phyloP scores from a whole-genome alignment of 2,329 filamentous ascomycete genomes.

The Teratosphaeria viscida region DNA sequence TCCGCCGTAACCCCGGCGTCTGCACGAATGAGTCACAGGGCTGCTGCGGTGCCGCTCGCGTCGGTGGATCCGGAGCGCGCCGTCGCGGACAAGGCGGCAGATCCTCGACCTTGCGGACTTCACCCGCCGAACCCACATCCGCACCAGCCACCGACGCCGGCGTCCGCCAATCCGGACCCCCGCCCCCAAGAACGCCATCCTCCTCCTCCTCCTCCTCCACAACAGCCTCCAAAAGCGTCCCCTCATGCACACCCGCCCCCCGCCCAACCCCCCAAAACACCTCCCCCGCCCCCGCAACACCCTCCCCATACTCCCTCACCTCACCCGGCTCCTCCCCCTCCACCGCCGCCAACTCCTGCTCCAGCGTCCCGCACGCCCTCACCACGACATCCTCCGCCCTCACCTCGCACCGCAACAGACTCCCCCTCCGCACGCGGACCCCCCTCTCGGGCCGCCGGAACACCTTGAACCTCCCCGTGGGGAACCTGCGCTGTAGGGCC shows the following conservation, averaged over 20 bases:
- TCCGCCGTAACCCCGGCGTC: neutral
- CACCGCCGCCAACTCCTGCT: conserved; percentile 9
- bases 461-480: conserved; percentile 5
- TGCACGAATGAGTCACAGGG: neutral
- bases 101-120: neutral
- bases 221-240: neutral
- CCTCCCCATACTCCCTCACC: conserved; percentile 3
- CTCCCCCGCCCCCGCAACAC: neutral
- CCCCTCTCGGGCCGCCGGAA: conserved; percentile 8
- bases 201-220: neutral
- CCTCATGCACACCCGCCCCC: neutral
- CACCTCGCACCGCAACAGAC: conserved; percentile 14
- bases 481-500: conserved; percentile 4
- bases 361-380: conserved; percentile 2
- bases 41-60: neutral
- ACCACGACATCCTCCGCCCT: conserved; percentile 13
- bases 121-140: neutral
- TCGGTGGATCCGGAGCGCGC: neutral
- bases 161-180: neutral
- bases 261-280: neutral
- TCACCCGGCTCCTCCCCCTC: conserved; percentile 3
- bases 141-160: neutral
- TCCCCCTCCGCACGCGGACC: conserved; percentile 1
- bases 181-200: neutral
- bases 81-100: neutral